Evolutionary conservation across 1,284 basidiomycete species (phyloP).

Genomic region (Chalciporus sp.): DNA sequence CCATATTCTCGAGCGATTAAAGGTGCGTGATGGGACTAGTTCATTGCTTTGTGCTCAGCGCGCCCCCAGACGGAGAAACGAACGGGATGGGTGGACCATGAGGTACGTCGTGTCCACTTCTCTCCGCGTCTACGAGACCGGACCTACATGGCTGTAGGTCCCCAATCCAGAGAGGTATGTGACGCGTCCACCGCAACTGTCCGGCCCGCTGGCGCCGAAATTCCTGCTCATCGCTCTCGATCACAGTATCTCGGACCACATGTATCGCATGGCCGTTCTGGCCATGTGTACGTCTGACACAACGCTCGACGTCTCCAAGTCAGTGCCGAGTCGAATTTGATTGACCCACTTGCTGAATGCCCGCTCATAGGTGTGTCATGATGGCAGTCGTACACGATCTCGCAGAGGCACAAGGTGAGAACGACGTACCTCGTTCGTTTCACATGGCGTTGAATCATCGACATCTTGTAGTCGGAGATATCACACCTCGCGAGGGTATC

Average conservation of each 20-base stretch:
- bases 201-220: neutral
- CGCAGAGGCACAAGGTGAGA: constrained; percentile 86
- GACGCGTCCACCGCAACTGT: neutral
- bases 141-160: constrained; percentile 50
- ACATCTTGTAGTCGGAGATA: constrained; percentile 77
- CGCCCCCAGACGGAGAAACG: constrained; percentile 80
- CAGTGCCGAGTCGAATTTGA: constrained; percentile 16
- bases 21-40: constrained; percentile 51
- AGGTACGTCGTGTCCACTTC: constrained; percentile 46
- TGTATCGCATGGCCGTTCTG: constrained; percentile 96
- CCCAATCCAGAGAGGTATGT: constrained; percentile 76
- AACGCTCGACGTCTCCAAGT: constrained; percentile 79
- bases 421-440: neutral
- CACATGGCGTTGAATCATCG: neutral
- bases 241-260: constrained; percentile 89
- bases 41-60: neutral
- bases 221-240: neutral
- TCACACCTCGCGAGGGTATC: constrained; percentile 88
- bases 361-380: constrained; percentile 75
- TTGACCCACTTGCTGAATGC: neutral
- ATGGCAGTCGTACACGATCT: constrained; percentile 93
- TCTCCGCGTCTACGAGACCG: neutral
- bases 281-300: constrained; percentile 80
- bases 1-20: constrained; percentile 84
- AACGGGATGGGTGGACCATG: constrained; percentile 90